Evolutionary conservation across 495 filamentous ascomycete genomes (phyloP).

Genomic region (Aspergillus sclerotiicarbonarius): DNA sequence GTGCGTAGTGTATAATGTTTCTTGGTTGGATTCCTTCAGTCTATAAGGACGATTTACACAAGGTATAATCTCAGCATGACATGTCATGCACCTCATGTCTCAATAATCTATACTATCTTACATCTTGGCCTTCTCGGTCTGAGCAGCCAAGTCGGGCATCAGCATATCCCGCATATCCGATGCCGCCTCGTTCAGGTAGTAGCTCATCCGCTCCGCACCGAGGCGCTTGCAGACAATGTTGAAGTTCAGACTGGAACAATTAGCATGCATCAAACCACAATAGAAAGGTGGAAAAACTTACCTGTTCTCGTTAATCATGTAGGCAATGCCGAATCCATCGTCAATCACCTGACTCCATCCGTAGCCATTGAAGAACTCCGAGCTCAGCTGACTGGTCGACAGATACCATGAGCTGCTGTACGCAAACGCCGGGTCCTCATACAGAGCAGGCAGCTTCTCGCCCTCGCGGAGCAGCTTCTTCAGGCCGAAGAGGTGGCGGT

Average conservation of each 20-base stretch:
- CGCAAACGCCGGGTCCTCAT: slow-evolving; percentile 77
- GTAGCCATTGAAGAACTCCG: slow-evolving; percentile 98
- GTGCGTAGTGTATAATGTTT: background rate
- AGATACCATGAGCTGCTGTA: slow-evolving; percentile 92
- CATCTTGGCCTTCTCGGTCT: slow-evolving; percentile 80
- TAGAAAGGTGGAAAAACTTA: slow-evolving; percentile 19
- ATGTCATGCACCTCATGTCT: too few species aligned
- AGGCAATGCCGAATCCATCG: slow-evolving; percentile 94
- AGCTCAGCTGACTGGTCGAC: slow-evolving; percentile 83
- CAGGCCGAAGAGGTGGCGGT: slow-evolving; percentile 93
- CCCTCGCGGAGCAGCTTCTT: slow-evolving; percentile 85
- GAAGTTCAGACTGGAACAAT: slow-evolving; percentile 75
- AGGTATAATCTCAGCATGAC: too few species aligned
- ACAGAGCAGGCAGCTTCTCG: slow-evolving; percentile 79
- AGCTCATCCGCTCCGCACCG: slow-evolving; percentile 88
- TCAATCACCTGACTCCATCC: slow-evolving; percentile 99
- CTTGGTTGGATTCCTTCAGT: too few species aligned
- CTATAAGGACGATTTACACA: too few species aligned
- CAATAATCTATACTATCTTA: slow-evolving; percentile 37
- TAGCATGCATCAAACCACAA: slow-evolving; percentile 17
- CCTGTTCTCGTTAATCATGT: slow-evolving; percentile 99
- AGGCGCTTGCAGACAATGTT: slow-evolving; percentile 95
- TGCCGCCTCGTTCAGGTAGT: slow-evolving; percentile 91
- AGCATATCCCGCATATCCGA: slow-evolving; percentile 86
- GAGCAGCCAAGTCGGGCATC: slow-evolving; percentile 73